These are phyloP conservation scores for Trichoderma brevicompactum DNA, from an alignment of 2,329 filamentous ascomycete genomes.

Conservation along the genomic window DNA sequence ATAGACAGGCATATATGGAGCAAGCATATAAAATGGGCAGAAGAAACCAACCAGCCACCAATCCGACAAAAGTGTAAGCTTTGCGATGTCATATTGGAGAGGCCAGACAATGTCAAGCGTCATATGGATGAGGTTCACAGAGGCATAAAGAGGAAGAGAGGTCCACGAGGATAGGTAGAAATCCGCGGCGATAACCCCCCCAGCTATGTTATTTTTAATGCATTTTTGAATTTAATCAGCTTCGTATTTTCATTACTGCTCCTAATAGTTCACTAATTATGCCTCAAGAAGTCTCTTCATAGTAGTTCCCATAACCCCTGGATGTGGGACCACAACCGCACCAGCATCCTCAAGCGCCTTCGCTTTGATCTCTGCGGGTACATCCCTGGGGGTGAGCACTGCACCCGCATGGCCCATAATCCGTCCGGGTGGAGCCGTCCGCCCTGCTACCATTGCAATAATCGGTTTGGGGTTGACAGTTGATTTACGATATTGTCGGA, in stretches of 20 bases:
- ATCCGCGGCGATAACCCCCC: neutral
- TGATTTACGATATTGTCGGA: slow-evolving; percentile 64
- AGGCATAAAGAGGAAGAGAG: slow-evolving; percentile 16
- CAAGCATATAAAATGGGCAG: slow-evolving; percentile 11
- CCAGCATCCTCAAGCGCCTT: slow-evolving; percentile 44
- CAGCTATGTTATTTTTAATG: neutral
- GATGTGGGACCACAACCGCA: slow-evolving; percentile 45
- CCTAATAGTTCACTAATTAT: neutral
- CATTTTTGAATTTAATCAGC: neutral
- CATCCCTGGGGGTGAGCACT: slow-evolving; percentile 47
- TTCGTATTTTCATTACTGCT: neutral
- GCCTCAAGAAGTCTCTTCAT: slow-evolving; percentile 42
- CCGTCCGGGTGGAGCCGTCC: slow-evolving; percentile 61
- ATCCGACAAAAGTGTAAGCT: slow-evolving; percentile 4
- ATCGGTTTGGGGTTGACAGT: slow-evolving; percentile 64
- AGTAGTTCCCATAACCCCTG: slow-evolving; percentile 43
- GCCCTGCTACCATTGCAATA: slow-evolving; percentile 67
- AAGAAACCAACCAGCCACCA: neutral
- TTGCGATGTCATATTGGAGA: slow-evolving; percentile 1
- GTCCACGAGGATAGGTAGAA: slow-evolving; percentile 5
- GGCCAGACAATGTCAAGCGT: slow-evolving; percentile 13
- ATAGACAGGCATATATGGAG: slow-evolving; percentile 24
- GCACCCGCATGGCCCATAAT: slow-evolving; percentile 78
- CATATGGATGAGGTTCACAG: slow-evolving; percentile 22
- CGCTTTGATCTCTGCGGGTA: slow-evolving; percentile 41